A percentile compares a stretch with the other conserved stretches of the same genome.
These are phyloP conservation scores for Monosporozyma aerobia DNA, from an alignment of 805 yeast genomes.

Conservation along the genomic window DNA sequence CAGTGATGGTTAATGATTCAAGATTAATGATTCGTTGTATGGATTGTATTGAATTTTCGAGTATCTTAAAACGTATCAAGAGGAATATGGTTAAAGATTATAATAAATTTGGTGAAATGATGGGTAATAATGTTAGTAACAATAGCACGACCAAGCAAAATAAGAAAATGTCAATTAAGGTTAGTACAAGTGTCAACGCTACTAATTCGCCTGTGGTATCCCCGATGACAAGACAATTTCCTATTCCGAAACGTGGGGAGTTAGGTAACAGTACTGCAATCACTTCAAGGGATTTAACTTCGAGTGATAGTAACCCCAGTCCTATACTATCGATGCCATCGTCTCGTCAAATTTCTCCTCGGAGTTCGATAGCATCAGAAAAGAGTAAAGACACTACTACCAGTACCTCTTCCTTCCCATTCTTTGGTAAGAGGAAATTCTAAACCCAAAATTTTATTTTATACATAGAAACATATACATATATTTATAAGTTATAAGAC, in stretches of 20 bases:
- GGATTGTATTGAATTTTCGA: slow-evolving; percentile 27
- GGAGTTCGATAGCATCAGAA: slow-evolving; percentile 10
- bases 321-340: not conserved
- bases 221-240: not conserved
- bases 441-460: not conserved
- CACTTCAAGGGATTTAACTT: not conserved
- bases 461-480: not conserved
- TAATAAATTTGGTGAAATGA: slow-evolving; percentile 1
- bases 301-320: not conserved
- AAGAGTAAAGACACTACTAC: not conserved
- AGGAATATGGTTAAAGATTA: slow-evolving; percentile 9
- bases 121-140: slow-evolving; percentile 1
- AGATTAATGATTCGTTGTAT: slow-evolving; percentile 40
- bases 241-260: not conserved
- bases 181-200: not conserved
- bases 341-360: slow-evolving; percentile 11
- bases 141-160: slow-evolving; percentile 1
- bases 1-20: slow-evolving; percentile 53
- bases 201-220: not conserved
- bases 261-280: not conserved
- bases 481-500: not conserved
- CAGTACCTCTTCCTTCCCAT: not conserved
- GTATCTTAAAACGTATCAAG: slow-evolving; percentile 15
- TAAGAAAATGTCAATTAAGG: not conserved
- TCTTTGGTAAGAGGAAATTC: not conserved